Base-by-base conservation (phyloP, 805 yeast genomes). In the Hanseniaspora lachancei region DNA sequence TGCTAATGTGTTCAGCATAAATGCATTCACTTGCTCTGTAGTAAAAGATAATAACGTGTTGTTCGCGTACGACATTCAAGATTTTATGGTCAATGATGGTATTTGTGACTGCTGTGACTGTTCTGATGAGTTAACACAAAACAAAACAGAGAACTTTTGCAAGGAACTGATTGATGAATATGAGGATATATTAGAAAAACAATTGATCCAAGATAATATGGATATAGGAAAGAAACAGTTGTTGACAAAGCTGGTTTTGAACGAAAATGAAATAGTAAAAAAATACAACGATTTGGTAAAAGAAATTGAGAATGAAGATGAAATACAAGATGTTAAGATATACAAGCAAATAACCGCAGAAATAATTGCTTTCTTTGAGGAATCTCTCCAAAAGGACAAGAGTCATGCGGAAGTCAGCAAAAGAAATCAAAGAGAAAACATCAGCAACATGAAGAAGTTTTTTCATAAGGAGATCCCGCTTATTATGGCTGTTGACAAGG, bases 101-200 rank as follows among this genome's bases (percentile, higher is more conserved):
- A 81, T 83, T 2, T 93, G 98, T 70, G 98, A 93, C 66, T 93
- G 98, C 68, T 93, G 98, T 69, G 98, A 93, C 69, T 97, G 98
- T 9, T 77, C 88, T 1, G 98, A 93, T 68, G 98, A 93, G 66
- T 66, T 36, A 12, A 13, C 21, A 5, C 23, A 21, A 18, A 15
- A 21, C 15, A 16, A 60, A 58, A 43, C 58, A 54, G 34, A 70
- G 74, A 59, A n/a, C 61, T 29, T 88, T 95, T 65, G 77, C 78
- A 5, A 72, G 78, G 60, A 72, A 68, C 40, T 85, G 93, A 64
- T 63, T 62, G 1, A 75, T 76, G 57, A 76, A 84, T 55, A 71
- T 73, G 24, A 63, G 62, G 0, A 75, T 70, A 52, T 74, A 73
- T 58, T 64, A 63, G 4, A 60, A 60, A 21, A 58, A 59, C 53